phyloP scores from a whole-genome alignment of 352 stramenopile species.

The Phytophthora syringae region DNA sequence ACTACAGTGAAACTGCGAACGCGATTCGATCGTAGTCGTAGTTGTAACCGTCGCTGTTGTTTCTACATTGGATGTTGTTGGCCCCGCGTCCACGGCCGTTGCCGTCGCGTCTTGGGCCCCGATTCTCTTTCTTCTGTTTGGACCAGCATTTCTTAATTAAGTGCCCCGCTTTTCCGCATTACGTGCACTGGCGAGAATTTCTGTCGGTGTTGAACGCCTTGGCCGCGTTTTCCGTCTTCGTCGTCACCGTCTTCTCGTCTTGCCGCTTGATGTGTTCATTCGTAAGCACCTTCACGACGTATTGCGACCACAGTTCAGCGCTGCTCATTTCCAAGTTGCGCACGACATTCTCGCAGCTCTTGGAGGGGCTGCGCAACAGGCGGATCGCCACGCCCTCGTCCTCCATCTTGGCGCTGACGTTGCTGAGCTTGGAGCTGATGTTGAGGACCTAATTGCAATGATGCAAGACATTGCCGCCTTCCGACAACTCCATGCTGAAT shows the following conservation, averaged over 20 bases:
- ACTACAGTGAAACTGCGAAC: conserved; percentile 26
- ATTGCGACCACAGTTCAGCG: conserved; percentile 6
- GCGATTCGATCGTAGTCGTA: conserved; percentile 12
- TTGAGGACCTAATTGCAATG: conserved; percentile 24
- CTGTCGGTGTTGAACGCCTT: conserved; percentile 17
- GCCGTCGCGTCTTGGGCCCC: neutral
- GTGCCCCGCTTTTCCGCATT: conserved; percentile 27
- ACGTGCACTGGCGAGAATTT: conserved; percentile 8
- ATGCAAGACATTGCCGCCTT: conserved; percentile 21
- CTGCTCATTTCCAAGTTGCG: conserved; percentile 16
- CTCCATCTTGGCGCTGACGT: conserved; percentile 14
- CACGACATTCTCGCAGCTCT: conserved; percentile 20
- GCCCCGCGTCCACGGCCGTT: conserved; percentile 14
- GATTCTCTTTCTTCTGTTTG: conserved; percentile 28
- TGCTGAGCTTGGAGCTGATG: conserved; percentile 14
- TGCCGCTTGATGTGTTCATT: neutral
- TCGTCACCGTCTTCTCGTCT: conserved; percentile 3
- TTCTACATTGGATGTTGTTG: conserved; percentile 16
- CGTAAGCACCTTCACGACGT: conserved; percentile 3
- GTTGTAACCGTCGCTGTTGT: neutral
- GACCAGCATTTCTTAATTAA: conserved; percentile 8
- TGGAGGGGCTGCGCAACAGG: conserved; percentile 10
- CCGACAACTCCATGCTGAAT: conserved; percentile 22
- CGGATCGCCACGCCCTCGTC: conserved; percentile 23
- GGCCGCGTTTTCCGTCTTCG: conserved; percentile 9